Evolutionary conservation across 106 monocot genomes (phyloP).

Genomic region (Dendrobium chrysotoxum): DNA sequence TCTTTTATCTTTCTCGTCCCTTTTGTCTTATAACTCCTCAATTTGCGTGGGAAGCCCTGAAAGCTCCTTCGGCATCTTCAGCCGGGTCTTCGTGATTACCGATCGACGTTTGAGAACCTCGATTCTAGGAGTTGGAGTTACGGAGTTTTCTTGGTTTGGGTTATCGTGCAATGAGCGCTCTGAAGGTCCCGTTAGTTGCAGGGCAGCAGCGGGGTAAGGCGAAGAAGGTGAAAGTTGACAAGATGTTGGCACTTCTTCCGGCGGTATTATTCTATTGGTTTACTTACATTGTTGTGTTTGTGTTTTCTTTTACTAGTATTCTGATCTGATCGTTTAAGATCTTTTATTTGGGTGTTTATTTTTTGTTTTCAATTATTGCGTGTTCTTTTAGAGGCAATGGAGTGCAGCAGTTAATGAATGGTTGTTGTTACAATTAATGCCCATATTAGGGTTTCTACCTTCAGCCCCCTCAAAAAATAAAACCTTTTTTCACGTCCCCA

Average conservation of each 20-base stretch:
- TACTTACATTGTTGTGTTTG: background rate
- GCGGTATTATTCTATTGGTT: background rate
- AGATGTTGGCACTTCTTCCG: constrained; percentile 1
- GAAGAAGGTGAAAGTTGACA: constrained; percentile 4
- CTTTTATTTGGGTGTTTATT: background rate
- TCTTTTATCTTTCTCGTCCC: too few relatives aligned
- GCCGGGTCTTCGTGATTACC: background rate
- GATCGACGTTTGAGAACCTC: background rate
- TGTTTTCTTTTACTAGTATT: background rate
- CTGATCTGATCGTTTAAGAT: background rate
- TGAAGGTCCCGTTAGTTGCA: background rate
- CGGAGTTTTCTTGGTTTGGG: background rate
- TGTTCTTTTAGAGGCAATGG: background rate
- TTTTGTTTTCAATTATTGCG: background rate
- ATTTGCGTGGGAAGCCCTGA: background rate
- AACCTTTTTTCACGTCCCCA: background rate
- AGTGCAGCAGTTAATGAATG: background rate
- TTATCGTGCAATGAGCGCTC: background rate
- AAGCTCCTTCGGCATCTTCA: background rate
- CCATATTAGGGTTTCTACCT: background rate
- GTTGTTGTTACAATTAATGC: background rate
- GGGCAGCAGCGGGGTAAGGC: background rate
- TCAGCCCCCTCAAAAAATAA: background rate
- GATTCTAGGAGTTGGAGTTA: background rate
- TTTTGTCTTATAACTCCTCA: background rate